Evolutionary conservation across 805 yeast genomes (phyloP).

Genomic region (Candida anglica): DNA sequence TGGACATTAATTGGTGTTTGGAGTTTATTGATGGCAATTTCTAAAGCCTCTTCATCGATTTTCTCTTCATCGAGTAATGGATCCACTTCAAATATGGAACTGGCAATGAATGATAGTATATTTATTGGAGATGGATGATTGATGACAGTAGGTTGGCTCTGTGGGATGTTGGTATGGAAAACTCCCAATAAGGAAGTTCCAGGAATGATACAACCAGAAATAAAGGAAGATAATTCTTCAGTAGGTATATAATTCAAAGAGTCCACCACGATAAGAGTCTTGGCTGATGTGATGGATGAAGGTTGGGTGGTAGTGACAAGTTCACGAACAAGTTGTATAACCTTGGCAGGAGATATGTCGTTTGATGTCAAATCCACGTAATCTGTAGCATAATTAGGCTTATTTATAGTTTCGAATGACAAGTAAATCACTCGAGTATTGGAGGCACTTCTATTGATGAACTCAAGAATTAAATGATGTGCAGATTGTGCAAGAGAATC

Average conservation of each 20-base stretch:
- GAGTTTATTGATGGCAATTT: conserved; percentile 32
- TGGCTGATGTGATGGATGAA: conserved; percentile 9
- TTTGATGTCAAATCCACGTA: too few species aligned
- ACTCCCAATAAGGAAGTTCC: conserved; percentile 27
- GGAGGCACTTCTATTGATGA: conserved; percentile 38
- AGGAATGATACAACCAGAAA: conserved; percentile 43
- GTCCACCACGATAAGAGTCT: conserved; percentile 56
- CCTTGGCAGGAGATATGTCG: conserved; percentile 10
- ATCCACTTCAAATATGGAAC: conserved; percentile 60
- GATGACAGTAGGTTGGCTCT: conserved; percentile 28
- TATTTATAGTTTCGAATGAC: conserved; percentile 62
- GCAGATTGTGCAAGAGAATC: conserved; percentile 76
- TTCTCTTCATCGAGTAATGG: conserved; percentile 30
- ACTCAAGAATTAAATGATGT: conserved; percentile 50
- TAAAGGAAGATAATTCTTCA: conserved; percentile 43
- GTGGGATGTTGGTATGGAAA: conserved; percentile 35
- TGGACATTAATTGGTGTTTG: conserved; percentile 39
- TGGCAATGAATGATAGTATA: conserved; percentile 66
- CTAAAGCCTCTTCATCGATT: conserved; percentile 48
- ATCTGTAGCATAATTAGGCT: conserved; percentile 46
- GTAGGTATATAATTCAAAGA: conserved; percentile 58
- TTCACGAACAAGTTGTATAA: conserved; percentile 14
- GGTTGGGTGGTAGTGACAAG: not conserved
- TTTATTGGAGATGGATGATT: conserved; percentile 54
- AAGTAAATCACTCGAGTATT: conserved; percentile 45